A percentile compares a stretch with the other conserved stretches of the same genome.
Conservation (phyloP, 805 yeast species). For the Ogataea pini region DNA sequence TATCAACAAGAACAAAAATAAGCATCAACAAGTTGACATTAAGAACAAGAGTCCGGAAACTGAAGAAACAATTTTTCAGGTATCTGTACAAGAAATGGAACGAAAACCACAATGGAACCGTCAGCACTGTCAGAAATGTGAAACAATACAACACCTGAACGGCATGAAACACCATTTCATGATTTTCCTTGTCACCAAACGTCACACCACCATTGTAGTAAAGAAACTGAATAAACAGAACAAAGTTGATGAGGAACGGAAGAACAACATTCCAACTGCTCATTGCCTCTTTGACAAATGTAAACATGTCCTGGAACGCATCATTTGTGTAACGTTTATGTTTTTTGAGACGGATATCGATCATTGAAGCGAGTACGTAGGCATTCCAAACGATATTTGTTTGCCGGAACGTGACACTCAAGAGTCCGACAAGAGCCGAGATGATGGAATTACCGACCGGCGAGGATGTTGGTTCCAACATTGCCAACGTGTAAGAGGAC, state of each 20-base stretch:
- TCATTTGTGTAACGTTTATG: constrained; percentile 30
- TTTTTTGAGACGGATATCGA: constrained; percentile 51
- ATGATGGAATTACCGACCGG: constrained; percentile 28
- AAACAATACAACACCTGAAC: constrained; percentile 83
- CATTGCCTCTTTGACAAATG: constrained; percentile 35
- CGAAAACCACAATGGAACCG: constrained; percentile 75
- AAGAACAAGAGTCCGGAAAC: constrained; percentile 19
- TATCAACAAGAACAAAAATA: constrained; percentile 50
- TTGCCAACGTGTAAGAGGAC: constrained; percentile 50
- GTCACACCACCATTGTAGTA: constrained; percentile 79
- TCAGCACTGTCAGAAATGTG: constrained; percentile 60
- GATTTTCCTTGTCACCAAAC: constrained; percentile 89
- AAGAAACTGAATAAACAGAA: constrained; percentile 57
- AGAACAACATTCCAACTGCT: constrained; percentile 32
- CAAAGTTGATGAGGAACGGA: constrained; percentile 57
- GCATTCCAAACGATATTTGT: constrained; percentile 89
- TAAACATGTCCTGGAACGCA: constrained; percentile 25
- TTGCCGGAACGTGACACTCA: constrained; percentile 79
- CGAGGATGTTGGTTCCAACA: constrained; percentile 29
- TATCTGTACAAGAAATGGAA: constrained; percentile 43
- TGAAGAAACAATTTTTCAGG: constrained; percentile 32
- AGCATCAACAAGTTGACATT: constrained; percentile 26
- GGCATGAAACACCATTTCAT: constrained; percentile 65
- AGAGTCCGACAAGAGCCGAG: constrained; percentile 57
- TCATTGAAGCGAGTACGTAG: constrained; percentile 53